A percentile compares a stretch with the other conserved stretches of the same genome.
These are phyloP conservation scores for Drosera capensis DNA, from an alignment of 148 eudicot species.

Conservation along the genomic window DNA sequence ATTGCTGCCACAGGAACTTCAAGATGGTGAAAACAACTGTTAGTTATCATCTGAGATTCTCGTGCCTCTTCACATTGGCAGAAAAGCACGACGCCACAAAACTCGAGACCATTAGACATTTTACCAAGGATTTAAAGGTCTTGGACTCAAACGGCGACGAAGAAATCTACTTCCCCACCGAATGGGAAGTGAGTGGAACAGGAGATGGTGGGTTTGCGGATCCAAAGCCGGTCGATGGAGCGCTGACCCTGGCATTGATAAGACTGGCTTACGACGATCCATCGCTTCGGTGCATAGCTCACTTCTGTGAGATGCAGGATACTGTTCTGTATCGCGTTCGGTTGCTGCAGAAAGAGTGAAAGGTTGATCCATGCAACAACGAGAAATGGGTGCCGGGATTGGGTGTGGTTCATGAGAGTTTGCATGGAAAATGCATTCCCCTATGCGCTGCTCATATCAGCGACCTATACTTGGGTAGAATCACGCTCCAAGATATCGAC, in stretches of 20 bases:
- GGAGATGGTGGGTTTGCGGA: slow-evolving; percentile 57
- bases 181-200: slow-evolving; percentile 62
- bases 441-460: slow-evolving; percentile 54
- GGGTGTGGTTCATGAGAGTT: slow-evolving; percentile 39
- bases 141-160: slow-evolving; percentile 31
- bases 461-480: slow-evolving; percentile 57
- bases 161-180: slow-evolving; percentile 55
- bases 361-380: slow-evolving; percentile 19
- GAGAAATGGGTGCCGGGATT: slow-evolving; percentile 50
- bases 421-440: slow-evolving; percentile 53
- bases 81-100: slow-evolving; percentile 89
- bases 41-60: slow-evolving; percentile 71
- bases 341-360: slow-evolving; percentile 37
- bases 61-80: slow-evolving; percentile 71
- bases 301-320: slow-evolving; percentile 61
- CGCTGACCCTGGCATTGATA: slow-evolving; percentile 34
- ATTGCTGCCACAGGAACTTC: slow-evolving; percentile 70
- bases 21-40: slow-evolving; percentile 55
- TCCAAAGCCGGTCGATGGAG: slow-evolving; percentile 85
- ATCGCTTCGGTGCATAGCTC: slow-evolving; percentile 41
- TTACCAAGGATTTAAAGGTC: slow-evolving; percentile 64
- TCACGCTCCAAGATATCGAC: slow-evolving; percentile 63
- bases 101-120: slow-evolving; percentile 59
- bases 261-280: slow-evolving; percentile 70
- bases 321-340: slow-evolving; percentile 45